Percentiles rank a stretch among this genome's conserved stretches.
These are phyloP conservation scores for Exsudoporus frostii DNA, from an alignment of 768 basidiomycete species.

Conservation along the genomic window DNA sequence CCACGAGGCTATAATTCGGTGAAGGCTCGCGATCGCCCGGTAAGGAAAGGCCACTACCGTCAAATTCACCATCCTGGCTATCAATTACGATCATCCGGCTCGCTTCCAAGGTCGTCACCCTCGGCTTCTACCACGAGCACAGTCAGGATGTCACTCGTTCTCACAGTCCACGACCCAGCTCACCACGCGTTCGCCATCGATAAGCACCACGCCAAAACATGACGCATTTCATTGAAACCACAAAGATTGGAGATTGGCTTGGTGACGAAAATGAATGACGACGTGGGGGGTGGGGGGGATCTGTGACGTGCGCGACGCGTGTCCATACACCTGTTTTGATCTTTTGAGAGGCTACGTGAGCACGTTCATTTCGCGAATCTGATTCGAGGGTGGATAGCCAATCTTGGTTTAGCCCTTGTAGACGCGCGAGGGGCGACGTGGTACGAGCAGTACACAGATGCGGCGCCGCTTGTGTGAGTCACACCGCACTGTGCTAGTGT, in stretches of 20 bases:
- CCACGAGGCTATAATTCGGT: neutral
- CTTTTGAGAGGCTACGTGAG: neutral
- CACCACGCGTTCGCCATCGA: constrained; percentile 4
- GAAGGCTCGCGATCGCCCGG: neutral
- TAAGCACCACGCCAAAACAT: constrained; percentile 15
- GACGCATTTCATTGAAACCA: constrained; percentile 20
- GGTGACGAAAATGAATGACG: neutral
- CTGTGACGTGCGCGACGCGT: constrained; percentile 18
- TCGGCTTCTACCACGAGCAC: constrained; percentile 6
- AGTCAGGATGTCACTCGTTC: neutral
- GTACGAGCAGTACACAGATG: neutral
- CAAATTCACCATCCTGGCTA: neutral
- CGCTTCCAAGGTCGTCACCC: constrained; percentile 2
- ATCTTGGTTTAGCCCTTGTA: constrained; percentile 15
- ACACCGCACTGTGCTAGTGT: constrained; percentile 6
- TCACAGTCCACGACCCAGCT: neutral
- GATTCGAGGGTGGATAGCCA: constrained; percentile 22
- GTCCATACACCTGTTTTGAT: neutral
- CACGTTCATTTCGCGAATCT: constrained; percentile 24
- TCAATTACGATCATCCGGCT: neutral
- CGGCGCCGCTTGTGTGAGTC: neutral
- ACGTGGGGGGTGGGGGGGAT: neutral
- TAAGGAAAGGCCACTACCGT: constrained; percentile 2
- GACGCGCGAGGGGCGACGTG: neutral
- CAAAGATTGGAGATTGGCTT: constrained; percentile 17